Evolutionary conservation across 257 asterid genomes (phyloP).

Genomic region (Nicotiana tomentosiformis): DNA sequence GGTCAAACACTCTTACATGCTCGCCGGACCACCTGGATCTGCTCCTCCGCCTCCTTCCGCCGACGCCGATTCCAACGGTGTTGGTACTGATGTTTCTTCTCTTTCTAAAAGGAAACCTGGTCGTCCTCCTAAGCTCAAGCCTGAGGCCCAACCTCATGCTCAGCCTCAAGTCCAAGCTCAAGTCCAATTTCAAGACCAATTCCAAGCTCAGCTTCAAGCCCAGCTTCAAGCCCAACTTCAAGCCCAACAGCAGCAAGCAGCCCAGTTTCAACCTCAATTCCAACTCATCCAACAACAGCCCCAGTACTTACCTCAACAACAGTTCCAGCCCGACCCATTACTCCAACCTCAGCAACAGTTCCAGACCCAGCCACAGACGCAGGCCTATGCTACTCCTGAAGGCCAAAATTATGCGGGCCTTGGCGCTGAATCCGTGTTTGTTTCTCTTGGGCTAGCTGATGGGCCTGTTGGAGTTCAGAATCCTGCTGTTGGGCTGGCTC

Average conservation of each 20-base stretch:
- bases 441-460: constrained; percentile 36
- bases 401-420: constrained; percentile 10
- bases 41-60: constrained; percentile 5
- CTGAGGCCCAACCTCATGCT: constrained; percentile 15
- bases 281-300: background rate
- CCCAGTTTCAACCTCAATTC: background rate
- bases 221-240: background rate
- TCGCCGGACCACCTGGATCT: constrained; percentile 38
- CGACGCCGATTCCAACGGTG: background rate
- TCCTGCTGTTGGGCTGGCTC: background rate
- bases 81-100: constrained; percentile 8
- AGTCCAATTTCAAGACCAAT: background rate
- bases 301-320: background rate
- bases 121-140: constrained; percentile 65
- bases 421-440: constrained; percentile 26
- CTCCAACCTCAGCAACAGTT: constrained; percentile 6
- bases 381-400: constrained; percentile 4
- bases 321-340: background rate
- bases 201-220: background rate
- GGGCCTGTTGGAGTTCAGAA: constrained; percentile 29
- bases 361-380: background rate
- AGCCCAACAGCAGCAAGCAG: background rate
- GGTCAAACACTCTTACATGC: constrained; percentile 69
- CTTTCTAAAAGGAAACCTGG: constrained; percentile 53
- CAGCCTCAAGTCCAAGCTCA: background rate